Base-by-base conservation (phyloP, 108 stramenopile genomes). In the Fistulifera solaris region DNA sequence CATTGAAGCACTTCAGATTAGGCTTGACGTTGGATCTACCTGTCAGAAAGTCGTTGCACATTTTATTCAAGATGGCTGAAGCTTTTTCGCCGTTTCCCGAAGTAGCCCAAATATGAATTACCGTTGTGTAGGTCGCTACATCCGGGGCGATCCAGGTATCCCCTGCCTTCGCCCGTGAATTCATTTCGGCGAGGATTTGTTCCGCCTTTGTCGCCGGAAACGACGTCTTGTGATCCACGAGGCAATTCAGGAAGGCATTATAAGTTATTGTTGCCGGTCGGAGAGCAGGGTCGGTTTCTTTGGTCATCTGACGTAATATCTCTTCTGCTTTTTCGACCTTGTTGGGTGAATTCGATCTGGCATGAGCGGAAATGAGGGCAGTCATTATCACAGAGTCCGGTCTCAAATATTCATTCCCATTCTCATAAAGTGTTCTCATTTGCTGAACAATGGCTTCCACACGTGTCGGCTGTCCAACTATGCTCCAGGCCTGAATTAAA, bases 261-360 rank as follows among this genome's bases (percentile, higher is more conserved):
- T 38, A 61, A 17, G 66, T 67, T 17, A 52, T 64, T 24, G 66
- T 63, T 31, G 58, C 59, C 1, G 73, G 73, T 51, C 48, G 55
- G 21, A 75, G 50, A 25, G 45, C 48, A 17, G 66, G 58, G 7
- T n/a, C 53, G 39, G 65, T 56, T 24, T 65, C 28, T 7, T 61
- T 44, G 40, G 70, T 69, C 73, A 75, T 75, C 23, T 52, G 40
- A 41, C 66, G 54, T 24, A 75, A 27, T 38, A 75, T 68, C 51
- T 56, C 42, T 40, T 71, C 66, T 1, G 69, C 69, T 0, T 63
- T 50, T 45, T 45, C 44, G 7, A 45, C 44, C 44, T 45, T 45
- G 11, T 45, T 45, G 19, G 16, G 16, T 45, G 19, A 21, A 11
- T 45, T 21, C 44, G 44, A 45, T 11, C 21, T 17, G 11, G 44